These are phyloP conservation scores for Corylus avellana DNA, from an alignment of 306 rosid genomes.

Conservation along the genomic window DNA sequence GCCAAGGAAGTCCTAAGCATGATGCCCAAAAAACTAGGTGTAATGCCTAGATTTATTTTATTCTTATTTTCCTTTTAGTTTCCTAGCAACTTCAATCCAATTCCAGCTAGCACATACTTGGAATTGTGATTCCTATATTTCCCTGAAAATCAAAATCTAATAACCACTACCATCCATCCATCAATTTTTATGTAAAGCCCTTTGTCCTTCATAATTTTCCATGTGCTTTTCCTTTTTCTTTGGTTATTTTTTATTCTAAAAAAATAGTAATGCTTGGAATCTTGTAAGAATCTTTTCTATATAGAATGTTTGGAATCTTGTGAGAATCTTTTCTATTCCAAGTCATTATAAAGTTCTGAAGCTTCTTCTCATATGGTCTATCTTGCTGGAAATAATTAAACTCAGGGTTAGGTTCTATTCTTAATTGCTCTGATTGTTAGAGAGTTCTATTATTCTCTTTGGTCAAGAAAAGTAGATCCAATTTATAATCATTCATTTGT, in stretches of 20 bases:
- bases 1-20: not conserved
- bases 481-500: slow-evolving; percentile 23
- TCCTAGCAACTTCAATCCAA: not conserved
- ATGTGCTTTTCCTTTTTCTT: not conserved
- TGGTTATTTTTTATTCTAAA: not conserved
- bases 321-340: not conserved
- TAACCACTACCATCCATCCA: not conserved
- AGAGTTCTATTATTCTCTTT: slow-evolving; percentile 9
- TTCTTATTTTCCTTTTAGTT: not conserved
- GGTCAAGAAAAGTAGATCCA: slow-evolving; percentile 19
- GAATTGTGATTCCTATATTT: not conserved
- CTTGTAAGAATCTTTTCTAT: not conserved
- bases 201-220: not conserved
- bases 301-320: not conserved
- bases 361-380: not conserved
- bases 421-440: slow-evolving; percentile 3
- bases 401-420: slow-evolving; percentile 12
- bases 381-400: not conserved
- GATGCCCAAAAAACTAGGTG: not conserved
- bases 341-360: not conserved
- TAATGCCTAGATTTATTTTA: not conserved
- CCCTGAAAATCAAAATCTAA: not conserved
- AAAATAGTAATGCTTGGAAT: not conserved
- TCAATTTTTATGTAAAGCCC: not conserved
- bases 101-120: not conserved